These are phyloP conservation scores for Saccharum officinarum DNA, from an alignment of 176 grass and related monocot genomes.

Conservation along the genomic window DNA sequence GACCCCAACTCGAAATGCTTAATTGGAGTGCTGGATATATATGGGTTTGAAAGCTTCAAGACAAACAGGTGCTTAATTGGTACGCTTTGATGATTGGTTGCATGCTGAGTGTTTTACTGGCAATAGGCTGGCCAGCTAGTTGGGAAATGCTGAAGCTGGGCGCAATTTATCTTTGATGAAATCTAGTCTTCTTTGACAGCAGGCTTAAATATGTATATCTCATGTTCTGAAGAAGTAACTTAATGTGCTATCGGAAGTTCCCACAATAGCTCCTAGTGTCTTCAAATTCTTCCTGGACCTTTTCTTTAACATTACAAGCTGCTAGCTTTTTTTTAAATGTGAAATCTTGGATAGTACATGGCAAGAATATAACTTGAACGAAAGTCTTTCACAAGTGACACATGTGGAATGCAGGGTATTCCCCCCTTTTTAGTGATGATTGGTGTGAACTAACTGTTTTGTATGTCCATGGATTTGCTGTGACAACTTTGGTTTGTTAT, in stretches of 20 bases:
- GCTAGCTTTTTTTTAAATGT: neutral
- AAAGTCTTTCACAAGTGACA: neutral
- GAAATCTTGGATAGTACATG: slow-evolving; percentile 27
- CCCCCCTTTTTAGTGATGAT: slow-evolving; percentile 16
- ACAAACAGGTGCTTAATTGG: slow-evolving; percentile 98
- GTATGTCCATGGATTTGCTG: neutral
- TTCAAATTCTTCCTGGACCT: neutral
- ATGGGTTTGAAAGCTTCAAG: slow-evolving; percentile 99
- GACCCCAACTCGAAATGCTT: slow-evolving; percentile 88
- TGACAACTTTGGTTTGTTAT: slow-evolving; percentile 12
- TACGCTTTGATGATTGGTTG: slow-evolving; percentile 54
- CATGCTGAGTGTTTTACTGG: slow-evolving; percentile 22
- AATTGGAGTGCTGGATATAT: slow-evolving; percentile 98
- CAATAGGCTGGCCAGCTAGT: neutral
- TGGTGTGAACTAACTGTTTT: slow-evolving; percentile 12
- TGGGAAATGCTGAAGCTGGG: neutral
- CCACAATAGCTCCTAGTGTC: neutral
- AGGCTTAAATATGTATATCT: neutral
- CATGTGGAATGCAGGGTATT: slow-evolving; percentile 14
- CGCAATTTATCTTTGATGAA: slow-evolving; percentile 14
- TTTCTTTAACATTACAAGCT: slow-evolving; percentile 12
- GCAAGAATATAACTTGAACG: neutral
- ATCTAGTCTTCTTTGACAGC: slow-evolving; percentile 1
- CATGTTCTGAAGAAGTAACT: slow-evolving; percentile 20
- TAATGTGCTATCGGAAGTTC: slow-evolving; percentile 5